Conservation (phyloP, 1,139 yeast species). For the Kodamaea anthophila region DNA sequence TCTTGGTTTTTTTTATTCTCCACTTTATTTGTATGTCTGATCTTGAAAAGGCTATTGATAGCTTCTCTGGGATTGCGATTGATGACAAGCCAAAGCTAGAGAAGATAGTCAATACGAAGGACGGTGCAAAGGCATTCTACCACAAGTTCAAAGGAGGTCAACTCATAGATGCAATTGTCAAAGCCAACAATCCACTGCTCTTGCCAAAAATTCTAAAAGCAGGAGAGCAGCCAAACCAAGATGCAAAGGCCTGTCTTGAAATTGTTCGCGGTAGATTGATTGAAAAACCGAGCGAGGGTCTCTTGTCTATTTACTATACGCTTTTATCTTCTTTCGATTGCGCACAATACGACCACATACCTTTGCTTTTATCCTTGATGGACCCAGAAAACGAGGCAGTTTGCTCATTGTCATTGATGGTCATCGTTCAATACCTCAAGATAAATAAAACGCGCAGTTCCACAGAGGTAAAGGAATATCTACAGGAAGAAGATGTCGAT, state of each 20-base stretch:
- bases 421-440: conserved; percentile 22
- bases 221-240: conserved; percentile 8
- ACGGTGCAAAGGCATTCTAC: background rate
- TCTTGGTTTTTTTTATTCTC: too few species aligned
- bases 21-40: background rate
- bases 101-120: background rate
- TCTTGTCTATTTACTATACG: conserved; percentile 15
- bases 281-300: conserved; percentile 4
- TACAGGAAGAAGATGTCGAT: conserved; percentile 15
- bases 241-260: conserved; percentile 10
- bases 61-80: background rate
- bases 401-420: conserved; percentile 18
- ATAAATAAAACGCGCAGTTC: conserved; percentile 12
- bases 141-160: conserved; percentile 3
- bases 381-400: conserved; percentile 13
- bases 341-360: conserved; percentile 19
- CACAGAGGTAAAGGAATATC: conserved; percentile 18
- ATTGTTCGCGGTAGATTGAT: conserved; percentile 2
- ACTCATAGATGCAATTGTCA: conserved; percentile 16
- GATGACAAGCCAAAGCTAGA: background rate
- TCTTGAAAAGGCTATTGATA: background rate
- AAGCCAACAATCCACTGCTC: conserved; percentile 14
- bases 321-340: conserved; percentile 17
- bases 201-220: conserved; percentile 12
- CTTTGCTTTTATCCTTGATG: conserved; percentile 18